phyloP scores from a whole-genome alignment of 192 early-diverging fungal species.

The Powellomyces hirtus region DNA sequence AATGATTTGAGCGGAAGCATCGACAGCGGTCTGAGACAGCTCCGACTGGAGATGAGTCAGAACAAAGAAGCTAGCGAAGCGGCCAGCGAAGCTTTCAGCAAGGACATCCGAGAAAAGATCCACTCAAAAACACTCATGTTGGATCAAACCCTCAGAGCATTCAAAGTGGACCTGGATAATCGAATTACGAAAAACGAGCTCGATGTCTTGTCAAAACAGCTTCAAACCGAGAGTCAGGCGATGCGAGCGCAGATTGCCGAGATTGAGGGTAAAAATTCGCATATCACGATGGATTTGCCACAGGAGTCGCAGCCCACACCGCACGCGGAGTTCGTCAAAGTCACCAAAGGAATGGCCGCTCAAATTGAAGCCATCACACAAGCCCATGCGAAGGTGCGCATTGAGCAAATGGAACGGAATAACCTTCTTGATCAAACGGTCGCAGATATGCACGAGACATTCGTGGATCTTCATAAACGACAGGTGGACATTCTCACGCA shows the following conservation, averaged over 20 bases:
- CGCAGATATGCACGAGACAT: background rate
- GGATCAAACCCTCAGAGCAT: conserved; percentile 36
- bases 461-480: background rate
- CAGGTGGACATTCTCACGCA: background rate
- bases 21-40: background rate
- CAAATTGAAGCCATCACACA: background rate
- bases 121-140: conserved; percentile 29
- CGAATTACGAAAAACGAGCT: conserved; percentile 28
- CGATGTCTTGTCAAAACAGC: conserved; percentile 21
- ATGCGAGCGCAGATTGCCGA: background rate
- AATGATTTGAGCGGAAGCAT: background rate
- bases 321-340: background rate
- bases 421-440: background rate
- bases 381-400: background rate
- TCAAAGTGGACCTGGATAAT: conserved; percentile 37
- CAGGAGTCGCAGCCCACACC: background rate
- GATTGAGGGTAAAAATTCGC: too few species aligned
- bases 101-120: conserved; percentile 31
- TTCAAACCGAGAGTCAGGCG: background rate
- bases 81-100: background rate
- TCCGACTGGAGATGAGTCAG: conserved; percentile 7
- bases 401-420: background rate
- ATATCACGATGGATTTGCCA: background rate
- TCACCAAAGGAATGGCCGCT: background rate
- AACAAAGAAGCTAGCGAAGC: conserved; percentile 1